Evolutionary conservation across 2,329 filamentous ascomycete species (phyloP).

Genomic region (Leptographium galeiforme): DNA sequence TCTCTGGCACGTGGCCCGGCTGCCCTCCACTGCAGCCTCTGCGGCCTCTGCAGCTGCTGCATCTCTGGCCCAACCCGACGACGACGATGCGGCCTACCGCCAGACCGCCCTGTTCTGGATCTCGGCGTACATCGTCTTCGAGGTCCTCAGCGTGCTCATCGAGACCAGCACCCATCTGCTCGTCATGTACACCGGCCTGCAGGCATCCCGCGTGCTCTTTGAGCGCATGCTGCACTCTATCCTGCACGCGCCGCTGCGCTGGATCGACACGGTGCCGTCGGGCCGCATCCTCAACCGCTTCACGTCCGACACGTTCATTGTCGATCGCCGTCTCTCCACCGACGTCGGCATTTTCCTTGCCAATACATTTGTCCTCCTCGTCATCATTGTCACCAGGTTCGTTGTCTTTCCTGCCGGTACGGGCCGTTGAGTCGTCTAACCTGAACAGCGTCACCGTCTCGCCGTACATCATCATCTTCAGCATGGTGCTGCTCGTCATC

Average conservation of each 20-base stretch:
- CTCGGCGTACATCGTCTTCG: conserved; percentile 17
- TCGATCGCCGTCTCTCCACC: conserved; percentile 21
- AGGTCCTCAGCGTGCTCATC: conserved; percentile 12
- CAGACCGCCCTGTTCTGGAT: conserved; percentile 16
- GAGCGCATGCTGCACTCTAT: conserved; percentile 21
- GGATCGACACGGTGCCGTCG: conserved; percentile 25
- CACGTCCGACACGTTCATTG: conserved; percentile 23
- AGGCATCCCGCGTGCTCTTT: conserved; percentile 18
- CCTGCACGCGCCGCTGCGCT: conserved; percentile 25
- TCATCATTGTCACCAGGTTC: conserved; percentile 23
- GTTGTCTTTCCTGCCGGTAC: conserved; percentile 1
- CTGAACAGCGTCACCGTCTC: conserved; percentile 18
- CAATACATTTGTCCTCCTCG: conserved; percentile 17
- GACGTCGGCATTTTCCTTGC: conserved; percentile 18
- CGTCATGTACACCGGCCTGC: conserved; percentile 18
- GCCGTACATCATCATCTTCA: conserved; percentile 21
- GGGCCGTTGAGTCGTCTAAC: neutral
- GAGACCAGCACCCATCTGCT: conserved; percentile 13
- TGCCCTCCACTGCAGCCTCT: neutral
- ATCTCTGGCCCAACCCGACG: neutral
- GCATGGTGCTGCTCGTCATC: conserved; percentile 19
- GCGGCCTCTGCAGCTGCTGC: neutral
- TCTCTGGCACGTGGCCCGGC: conserved; percentile 1
- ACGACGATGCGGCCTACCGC: conserved; percentile 7
- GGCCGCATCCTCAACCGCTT: conserved; percentile 31